These are phyloP conservation scores for Solanum okadae DNA, from an alignment of 257 asterid genomes.

Conservation along the genomic window DNA sequence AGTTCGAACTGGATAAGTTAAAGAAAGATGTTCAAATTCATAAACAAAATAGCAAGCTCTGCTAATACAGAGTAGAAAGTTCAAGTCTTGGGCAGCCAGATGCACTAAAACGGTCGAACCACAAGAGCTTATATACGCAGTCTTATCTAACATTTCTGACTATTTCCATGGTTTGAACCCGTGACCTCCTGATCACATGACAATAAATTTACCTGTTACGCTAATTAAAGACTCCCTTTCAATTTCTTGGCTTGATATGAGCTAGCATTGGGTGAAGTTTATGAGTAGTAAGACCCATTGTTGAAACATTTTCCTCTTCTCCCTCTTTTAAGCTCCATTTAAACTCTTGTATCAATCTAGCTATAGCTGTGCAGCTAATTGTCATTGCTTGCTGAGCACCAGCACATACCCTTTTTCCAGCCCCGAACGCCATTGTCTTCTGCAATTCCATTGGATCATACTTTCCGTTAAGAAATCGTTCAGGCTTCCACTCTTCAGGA, in stretches of 20 bases:
- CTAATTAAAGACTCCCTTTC: neutral
- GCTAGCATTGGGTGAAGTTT: constrained; percentile 70
- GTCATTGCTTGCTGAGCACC: constrained; percentile 85
- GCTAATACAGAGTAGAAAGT: neutral
- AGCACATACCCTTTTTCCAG: constrained; percentile 71
- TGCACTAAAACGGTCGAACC: neutral
- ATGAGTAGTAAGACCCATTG: constrained; percentile 61
- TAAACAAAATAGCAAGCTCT: neutral
- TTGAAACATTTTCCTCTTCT: constrained; percentile 62
- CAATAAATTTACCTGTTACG: neutral
- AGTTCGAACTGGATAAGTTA: neutral
- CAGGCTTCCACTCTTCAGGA: constrained; percentile 72
- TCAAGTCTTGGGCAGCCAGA: neutral
- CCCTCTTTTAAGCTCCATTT: constrained; percentile 61
- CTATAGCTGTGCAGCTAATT: constrained; percentile 55
- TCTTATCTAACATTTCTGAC: neutral
- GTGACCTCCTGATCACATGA: neutral
- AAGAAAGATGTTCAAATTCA: neutral
- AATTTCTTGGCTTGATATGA: constrained; percentile 40
- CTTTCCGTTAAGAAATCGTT: constrained; percentile 47
- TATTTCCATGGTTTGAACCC: neutral
- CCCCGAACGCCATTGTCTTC: constrained; percentile 82
- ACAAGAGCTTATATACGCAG: neutral
- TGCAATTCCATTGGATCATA: constrained; percentile 42
- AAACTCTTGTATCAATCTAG: constrained; percentile 75